phyloP scores from a whole-genome alignment of 306 rosid species.

The Cucurbita argyrosperma region DNA sequence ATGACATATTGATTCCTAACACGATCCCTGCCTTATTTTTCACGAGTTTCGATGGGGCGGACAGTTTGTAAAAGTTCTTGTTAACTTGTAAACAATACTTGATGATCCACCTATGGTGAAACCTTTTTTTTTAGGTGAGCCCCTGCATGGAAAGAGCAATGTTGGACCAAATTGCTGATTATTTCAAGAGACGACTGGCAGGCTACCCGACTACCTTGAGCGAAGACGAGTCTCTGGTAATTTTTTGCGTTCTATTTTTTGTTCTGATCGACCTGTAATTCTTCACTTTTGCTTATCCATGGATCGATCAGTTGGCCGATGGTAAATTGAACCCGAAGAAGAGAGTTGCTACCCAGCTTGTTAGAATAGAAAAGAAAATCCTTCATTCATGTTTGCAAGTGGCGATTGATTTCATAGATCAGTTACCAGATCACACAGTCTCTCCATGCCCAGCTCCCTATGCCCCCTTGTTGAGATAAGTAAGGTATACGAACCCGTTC shows the following conservation, averaged over 20 bases:
- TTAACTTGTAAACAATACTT: not conserved
- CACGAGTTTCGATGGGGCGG: not conserved
- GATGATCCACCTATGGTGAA: not conserved
- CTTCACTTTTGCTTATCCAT: constrained; percentile 11
- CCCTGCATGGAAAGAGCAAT: constrained; percentile 94
- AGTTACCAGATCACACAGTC: constrained; percentile 63
- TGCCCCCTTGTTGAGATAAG: constrained; percentile 60
- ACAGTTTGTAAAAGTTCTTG: not conserved
- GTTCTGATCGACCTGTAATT: not conserved
- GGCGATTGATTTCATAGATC: constrained; percentile 37
- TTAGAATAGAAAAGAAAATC: constrained; percentile 72
- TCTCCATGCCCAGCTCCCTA: constrained; percentile 87
- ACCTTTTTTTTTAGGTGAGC: constrained; percentile 42
- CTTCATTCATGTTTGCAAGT: constrained; percentile 80
- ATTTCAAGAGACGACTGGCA: constrained; percentile 63
- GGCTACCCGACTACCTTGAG: constrained; percentile 80
- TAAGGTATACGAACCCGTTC: constrained; percentile 5
- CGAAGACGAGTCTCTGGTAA: constrained; percentile 81
- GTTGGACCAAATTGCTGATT: constrained; percentile 72
- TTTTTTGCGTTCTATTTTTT: not conserved
- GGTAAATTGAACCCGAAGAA: constrained; percentile 58
- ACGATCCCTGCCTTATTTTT: not conserved
- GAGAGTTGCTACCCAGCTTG: constrained; percentile 76
- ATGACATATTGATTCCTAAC: not conserved
- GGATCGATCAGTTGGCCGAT: constrained; percentile 42